Percentiles rank a stretch among this genome's conserved stretches.
Evolutionary conservation across 345 rosid genomes (phyloP).

Genomic region (Gossypium anomalum): DNA sequence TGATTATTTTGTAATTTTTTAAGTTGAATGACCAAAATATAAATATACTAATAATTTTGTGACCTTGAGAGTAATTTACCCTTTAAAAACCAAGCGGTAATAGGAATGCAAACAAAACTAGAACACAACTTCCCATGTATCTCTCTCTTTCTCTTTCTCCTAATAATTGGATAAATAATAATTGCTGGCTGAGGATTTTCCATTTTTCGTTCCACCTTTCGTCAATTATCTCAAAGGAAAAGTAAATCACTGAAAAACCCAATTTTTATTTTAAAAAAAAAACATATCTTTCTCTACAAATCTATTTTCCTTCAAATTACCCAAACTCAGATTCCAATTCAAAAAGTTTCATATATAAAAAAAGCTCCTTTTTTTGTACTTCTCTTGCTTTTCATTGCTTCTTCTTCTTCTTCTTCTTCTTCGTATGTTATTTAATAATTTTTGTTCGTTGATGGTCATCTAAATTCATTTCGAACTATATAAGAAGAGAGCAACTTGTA

Average conservation of each 20-base stretch:
- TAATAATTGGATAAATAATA: not conserved
- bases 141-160: not conserved
- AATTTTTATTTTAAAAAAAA: too few species aligned
- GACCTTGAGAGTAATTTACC: too few species aligned
- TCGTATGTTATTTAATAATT: not conserved
- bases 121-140: not conserved
- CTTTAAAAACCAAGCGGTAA: too few species aligned
- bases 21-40: too few species aligned
- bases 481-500: not conserved
- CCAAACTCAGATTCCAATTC: not conserved
- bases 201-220: not conserved
- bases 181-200: not conserved
- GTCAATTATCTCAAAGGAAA: not conserved
- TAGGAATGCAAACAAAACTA: not conserved
- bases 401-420: not conserved
- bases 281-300: too few species aligned
- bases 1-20: too few species aligned
- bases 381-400: not conserved
- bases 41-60: too few species aligned
- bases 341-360: not conserved
- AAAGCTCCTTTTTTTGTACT: not conserved
- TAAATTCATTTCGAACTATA: slow-evolving; percentile 22
- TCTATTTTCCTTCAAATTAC: not conserved
- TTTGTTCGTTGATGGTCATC: slow-evolving; percentile 65
- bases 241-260: too few species aligned